Conservation (phyloP, 345 rosid species). For the Gossypium australe region DNA sequence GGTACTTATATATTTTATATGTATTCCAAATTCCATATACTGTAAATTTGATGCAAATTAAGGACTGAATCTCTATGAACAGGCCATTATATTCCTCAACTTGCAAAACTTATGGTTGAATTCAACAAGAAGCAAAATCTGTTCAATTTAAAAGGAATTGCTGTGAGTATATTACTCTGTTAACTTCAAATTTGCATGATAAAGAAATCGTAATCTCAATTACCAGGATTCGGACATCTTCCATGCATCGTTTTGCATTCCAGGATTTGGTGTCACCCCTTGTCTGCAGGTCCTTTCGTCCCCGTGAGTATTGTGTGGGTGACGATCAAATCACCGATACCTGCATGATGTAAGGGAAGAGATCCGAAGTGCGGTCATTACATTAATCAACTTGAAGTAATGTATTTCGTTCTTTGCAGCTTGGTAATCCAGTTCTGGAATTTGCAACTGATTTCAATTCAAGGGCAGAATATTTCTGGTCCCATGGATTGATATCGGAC, state of each 20-base stretch:
- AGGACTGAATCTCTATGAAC: not conserved
- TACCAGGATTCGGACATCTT: no score
- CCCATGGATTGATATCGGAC: conserved; percentile 72
- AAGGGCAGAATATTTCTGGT: conserved; percentile 74
- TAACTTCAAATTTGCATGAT: not conserved
- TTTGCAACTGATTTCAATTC: conserved; percentile 66
- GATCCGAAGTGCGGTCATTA: not conserved
- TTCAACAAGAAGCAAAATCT: conserved; percentile 45
- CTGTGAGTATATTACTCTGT: conserved; percentile 36
- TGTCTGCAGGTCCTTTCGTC: no score
- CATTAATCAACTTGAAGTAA: not conserved
- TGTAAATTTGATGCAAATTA: not conserved
- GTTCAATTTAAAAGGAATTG: conserved; percentile 66
- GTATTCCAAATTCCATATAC: not conserved
- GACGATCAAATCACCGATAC: not conserved
- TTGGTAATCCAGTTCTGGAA: conserved; percentile 66
- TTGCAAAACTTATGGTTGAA: conserved; percentile 63
- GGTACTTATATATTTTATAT: conserved; percentile 24
- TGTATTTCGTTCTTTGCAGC: conserved; percentile 23
- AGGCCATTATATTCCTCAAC: conserved; percentile 71
- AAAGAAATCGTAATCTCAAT: not conserved
- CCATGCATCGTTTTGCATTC: not conserved
- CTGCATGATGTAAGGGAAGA: not conserved
- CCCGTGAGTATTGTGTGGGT: no score
- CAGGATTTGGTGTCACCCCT: not conserved